phyloP scores from a whole-genome alignment of 208 protist genomes.

The Trichomonas tenax region DNA sequence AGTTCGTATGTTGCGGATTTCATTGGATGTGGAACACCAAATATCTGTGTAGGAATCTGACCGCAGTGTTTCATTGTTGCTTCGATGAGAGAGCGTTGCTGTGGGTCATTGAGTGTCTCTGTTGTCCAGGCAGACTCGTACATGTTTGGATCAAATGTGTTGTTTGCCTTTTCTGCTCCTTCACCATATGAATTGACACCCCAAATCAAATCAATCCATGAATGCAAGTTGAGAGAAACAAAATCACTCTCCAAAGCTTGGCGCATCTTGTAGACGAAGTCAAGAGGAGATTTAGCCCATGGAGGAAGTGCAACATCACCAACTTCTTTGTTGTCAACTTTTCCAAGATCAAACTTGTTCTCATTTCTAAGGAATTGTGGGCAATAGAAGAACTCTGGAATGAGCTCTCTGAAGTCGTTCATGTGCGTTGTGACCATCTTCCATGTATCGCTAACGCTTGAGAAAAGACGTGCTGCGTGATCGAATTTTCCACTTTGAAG shows the following conservation, averaged over 20 bases:
- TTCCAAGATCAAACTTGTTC: background rate
- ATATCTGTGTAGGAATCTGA: constrained; percentile 47
- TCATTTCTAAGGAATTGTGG: background rate
- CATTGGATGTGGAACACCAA: constrained; percentile 39
- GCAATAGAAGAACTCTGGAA: constrained; percentile 11
- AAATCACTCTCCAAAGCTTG: constrained; percentile 39
- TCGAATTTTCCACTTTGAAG: constrained; percentile 21
- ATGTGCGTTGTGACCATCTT: background rate
- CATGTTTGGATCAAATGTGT: constrained; percentile 1
- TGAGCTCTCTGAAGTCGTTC: background rate
- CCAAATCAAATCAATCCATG: constrained; percentile 95
- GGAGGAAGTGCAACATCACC: constrained; percentile 35
- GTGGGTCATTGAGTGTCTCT: background rate
- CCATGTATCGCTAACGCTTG: background rate
- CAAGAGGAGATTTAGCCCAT: constrained; percentile 28
- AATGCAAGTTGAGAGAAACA: constrained; percentile 66
- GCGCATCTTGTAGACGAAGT: constrained; percentile 38
- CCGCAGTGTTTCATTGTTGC: constrained; percentile 44
- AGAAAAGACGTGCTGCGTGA: background rate
- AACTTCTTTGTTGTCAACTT: background rate
- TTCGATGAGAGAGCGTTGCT: background rate
- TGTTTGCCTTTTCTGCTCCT: background rate
- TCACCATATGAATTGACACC: constrained; percentile 39
- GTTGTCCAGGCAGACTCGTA: background rate
- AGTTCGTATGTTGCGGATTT: background rate